Conservation (phyloP, 139 green algal genomes). For the Diplosphaera chodatii region DNA sequence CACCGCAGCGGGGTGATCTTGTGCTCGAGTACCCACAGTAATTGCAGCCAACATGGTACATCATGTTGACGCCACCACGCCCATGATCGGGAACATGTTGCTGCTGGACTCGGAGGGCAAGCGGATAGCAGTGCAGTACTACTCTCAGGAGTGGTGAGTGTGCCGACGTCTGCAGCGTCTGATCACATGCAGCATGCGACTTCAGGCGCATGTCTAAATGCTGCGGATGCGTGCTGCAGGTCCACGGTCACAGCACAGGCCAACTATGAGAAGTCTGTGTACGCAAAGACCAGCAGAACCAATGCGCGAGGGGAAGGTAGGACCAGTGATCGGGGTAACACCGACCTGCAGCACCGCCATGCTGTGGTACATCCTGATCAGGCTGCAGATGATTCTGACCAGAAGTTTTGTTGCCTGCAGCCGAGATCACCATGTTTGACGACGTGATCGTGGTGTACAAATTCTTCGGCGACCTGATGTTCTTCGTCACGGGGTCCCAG, state of each 20-base stretch:
- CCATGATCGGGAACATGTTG: slow-evolving; percentile 87
- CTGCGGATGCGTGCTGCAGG: slow-evolving; percentile 40
- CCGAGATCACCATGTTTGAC: slow-evolving; percentile 97
- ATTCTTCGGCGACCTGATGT: slow-evolving; percentile 92
- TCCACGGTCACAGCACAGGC: slow-evolving; percentile 67
- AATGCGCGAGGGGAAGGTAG: slow-evolving; percentile 91
- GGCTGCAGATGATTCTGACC: no score
- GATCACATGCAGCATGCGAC: no score
- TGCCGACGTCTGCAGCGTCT: no score
- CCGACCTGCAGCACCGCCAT: no score
- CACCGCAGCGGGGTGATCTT: no score
- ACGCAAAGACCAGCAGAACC: slow-evolving; percentile 82
- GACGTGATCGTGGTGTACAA: slow-evolving; percentile 95
- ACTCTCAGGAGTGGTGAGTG: slow-evolving; percentile 78
- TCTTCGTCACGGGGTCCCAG: slow-evolving; percentile 86
- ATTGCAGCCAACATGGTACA: neutral
- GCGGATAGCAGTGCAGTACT: slow-evolving; percentile 98
- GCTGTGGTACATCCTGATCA: neutral
- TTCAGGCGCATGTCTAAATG: no score
- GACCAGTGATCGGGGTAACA: no score
- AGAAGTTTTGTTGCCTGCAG: slow-evolving; percentile 49
- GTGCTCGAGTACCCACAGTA: no score
- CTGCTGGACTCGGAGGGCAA: slow-evolving; percentile 96
- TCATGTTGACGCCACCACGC: slow-evolving; percentile 47
- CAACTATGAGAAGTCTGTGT: slow-evolving; percentile 92